A percentile compares a stretch with the other conserved stretches of the same genome.
phyloP scores from a whole-genome alignment of 176 grass and related monocot species.

The Hyparrhenia diplandra region DNA sequence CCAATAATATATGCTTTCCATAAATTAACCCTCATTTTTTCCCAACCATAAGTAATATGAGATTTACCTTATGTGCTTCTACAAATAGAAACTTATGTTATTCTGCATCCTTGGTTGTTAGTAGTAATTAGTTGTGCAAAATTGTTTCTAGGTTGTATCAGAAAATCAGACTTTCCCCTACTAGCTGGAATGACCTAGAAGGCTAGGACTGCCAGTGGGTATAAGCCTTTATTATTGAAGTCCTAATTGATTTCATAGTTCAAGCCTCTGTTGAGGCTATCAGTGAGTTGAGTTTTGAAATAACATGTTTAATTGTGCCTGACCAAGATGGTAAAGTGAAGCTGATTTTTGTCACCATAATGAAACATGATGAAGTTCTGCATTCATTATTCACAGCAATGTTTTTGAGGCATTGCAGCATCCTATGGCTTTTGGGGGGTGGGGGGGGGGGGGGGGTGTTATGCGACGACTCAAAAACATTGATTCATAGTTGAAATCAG shows the following conservation, averaged over 20 bases:
- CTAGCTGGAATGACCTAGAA: conserved; percentile 6
- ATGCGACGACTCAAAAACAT: no score
- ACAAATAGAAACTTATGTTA: conserved; percentile 1
- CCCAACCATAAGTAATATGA: not conserved
- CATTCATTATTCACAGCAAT: no score
- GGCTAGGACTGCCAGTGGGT: not conserved
- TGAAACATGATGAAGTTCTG: no score
- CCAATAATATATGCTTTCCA: conserved; percentile 23
- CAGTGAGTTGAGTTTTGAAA: no score
- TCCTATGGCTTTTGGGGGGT: no score
- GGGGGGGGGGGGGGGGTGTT: no score
- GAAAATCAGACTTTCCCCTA: not conserved
- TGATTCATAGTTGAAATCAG: no score
- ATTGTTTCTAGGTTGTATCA: conserved; percentile 3
- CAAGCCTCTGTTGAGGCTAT: not conserved
- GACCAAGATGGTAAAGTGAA: not conserved
- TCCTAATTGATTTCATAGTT: not conserved
- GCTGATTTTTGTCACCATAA: no score
- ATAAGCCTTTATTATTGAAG: not conserved
- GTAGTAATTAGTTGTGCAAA: not conserved
- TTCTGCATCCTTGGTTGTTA: not conserved
- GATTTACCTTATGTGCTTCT: not conserved
- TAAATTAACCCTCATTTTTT: conserved; percentile 6
- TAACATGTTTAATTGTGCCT: not conserved
- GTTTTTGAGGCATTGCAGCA: no score